Conservation (phyloP, 2,329 filamentous ascomycete genomes). For the Xylaria sp. region DNA sequence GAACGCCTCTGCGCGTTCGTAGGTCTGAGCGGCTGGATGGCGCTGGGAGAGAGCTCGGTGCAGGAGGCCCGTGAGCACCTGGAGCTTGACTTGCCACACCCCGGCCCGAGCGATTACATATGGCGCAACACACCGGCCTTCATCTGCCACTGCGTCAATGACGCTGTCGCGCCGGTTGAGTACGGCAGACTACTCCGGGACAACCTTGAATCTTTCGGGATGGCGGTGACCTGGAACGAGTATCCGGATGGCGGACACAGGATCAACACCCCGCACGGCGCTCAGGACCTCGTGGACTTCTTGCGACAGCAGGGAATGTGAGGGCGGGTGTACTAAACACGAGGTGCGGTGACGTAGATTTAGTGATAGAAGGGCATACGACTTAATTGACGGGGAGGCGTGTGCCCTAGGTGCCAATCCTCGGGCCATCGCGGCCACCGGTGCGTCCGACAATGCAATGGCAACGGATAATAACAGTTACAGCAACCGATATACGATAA, state of each 20-base stretch:
- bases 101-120: conserved; percentile 38
- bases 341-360: too few relatives aligned
- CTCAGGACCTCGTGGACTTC: conserved; percentile 45
- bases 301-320: background rate
- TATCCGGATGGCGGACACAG: conserved; percentile 51
- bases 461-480: too few relatives aligned
- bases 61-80: conserved; percentile 38
- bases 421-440: too few relatives aligned
- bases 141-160: conserved; percentile 52
- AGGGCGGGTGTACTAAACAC: too few relatives aligned
- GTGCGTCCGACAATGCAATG: too few relatives aligned
- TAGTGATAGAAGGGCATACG: too few relatives aligned
- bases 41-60: conserved; percentile 22
- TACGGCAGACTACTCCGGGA: conserved; percentile 46
- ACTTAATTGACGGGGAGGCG: too few relatives aligned
- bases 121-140: conserved; percentile 51
- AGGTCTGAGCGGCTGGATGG: conserved; percentile 33
- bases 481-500: too few relatives aligned
- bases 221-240: conserved; percentile 47
- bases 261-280: conserved; percentile 49
- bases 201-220: conserved; percentile 45
- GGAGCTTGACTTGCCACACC: conserved; percentile 25
- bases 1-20: conserved; percentile 28
- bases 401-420: too few relatives aligned
- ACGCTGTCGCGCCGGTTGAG: conserved; percentile 47